Percentiles rank a stretch among this genome's conserved stretches.
Conservation (phyloP, 140 eudicot species). For the Eryngium alpinum region DNA sequence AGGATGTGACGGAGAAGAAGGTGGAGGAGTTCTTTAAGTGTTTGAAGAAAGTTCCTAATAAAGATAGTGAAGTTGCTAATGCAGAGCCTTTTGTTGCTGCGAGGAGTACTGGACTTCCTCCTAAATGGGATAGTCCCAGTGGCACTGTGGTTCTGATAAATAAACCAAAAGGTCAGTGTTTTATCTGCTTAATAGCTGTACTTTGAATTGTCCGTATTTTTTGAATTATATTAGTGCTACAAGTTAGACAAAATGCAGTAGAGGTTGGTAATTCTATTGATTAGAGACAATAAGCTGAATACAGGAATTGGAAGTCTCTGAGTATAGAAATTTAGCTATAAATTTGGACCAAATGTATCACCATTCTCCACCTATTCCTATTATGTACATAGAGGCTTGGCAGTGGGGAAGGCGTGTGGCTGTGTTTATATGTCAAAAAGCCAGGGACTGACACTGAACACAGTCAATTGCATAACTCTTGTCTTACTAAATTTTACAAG, state of each 20-base stretch:
- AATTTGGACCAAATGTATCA: background rate
- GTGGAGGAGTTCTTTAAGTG: conserved; percentile 94
- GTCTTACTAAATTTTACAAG: background rate
- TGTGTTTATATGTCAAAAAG: background rate
- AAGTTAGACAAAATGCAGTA: background rate
- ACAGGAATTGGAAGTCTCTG: background rate
- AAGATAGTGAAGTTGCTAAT: conserved; percentile 31
- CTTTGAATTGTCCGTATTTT: background rate
- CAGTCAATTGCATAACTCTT: background rate
- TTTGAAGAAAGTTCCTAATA: conserved; percentile 83
- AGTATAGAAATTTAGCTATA: background rate
- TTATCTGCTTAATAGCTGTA: background rate
- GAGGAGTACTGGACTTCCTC: conserved; percentile 78
- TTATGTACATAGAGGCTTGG: background rate
- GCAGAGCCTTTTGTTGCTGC: conserved; percentile 57
- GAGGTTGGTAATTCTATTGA: background rate
- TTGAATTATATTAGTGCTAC: background rate
- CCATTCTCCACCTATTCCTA: background rate
- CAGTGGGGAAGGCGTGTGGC: background rate
- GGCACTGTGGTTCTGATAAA: conserved; percentile 84
- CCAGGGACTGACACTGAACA: background rate
- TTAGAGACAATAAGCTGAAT: background rate
- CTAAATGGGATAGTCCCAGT: conserved; percentile 72
- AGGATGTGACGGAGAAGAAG: conserved; percentile 73
- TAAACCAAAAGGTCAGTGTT: conserved; percentile 73